These are phyloP conservation scores for Barbatosphaeria neglecta DNA, from an alignment of 495 filamentous ascomycete genomes.

Conservation along the genomic window DNA sequence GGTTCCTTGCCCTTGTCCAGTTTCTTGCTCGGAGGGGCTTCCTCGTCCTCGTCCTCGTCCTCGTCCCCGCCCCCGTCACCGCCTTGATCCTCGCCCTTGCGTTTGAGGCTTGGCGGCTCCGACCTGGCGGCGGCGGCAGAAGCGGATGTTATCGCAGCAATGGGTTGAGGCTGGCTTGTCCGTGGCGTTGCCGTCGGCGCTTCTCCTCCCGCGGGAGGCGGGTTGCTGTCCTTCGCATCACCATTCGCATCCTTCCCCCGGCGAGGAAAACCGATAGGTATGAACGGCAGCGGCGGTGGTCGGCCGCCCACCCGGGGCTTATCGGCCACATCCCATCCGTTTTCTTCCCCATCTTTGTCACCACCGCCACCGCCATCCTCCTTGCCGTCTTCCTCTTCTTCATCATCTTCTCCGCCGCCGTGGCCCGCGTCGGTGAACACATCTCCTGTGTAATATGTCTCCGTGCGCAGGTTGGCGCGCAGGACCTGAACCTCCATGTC, in stretches of 20 bases:
- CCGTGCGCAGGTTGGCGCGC: conserved; percentile 33
- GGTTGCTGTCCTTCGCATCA: no score
- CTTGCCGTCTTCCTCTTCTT: conserved; percentile 6
- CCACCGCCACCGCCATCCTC: background rate
- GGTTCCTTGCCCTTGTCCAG: background rate
- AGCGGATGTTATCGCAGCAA: no score
- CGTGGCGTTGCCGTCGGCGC: no score
- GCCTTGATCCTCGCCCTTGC: no score
- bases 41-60: background rate
- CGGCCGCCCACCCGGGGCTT: no score
- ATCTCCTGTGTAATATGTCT: background rate
- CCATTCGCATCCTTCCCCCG: no score
- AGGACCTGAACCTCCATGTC: conserved; percentile 59
- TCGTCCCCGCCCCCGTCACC: no score
- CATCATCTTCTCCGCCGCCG: background rate
- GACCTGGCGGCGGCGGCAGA: no score
- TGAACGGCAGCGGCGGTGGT: background rate
- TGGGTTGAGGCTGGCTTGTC: no score
- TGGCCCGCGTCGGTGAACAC: background rate
- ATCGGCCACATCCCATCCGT: background rate
- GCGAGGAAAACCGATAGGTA: no score
- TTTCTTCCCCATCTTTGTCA: background rate
- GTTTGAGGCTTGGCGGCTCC: background rate
- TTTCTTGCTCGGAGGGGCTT: background rate
- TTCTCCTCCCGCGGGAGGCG: no score